Evolutionary conservation across 345 rosid genomes (phyloP).

Genomic region (Laguncularia racemosa): DNA sequence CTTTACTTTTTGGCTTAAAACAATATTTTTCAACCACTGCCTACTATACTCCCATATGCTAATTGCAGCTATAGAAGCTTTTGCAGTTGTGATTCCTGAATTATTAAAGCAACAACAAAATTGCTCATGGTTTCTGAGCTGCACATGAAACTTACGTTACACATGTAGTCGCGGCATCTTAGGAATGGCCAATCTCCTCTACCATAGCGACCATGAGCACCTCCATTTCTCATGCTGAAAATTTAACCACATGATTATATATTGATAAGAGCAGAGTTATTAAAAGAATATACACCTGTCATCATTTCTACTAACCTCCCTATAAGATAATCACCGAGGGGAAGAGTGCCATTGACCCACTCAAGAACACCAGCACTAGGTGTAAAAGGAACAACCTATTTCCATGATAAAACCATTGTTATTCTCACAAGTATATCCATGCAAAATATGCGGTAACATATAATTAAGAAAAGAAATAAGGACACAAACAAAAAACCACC

Average conservation of each 20-base stretch:
- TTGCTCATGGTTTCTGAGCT: too few species aligned
- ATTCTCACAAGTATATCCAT: neutral
- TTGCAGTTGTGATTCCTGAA: too few species aligned
- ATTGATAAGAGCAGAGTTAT: too few species aligned
- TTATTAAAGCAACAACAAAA: too few species aligned
- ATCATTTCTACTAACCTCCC: slow-evolving; percentile 57
- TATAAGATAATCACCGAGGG: slow-evolving; percentile 89
- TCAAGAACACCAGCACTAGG: slow-evolving; percentile 99
- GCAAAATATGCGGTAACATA: neutral
- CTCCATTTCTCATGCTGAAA: slow-evolving; percentile 75
- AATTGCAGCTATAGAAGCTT: too few species aligned
- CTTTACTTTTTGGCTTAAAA: too few species aligned
- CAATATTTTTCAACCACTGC: too few species aligned
- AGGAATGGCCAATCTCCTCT: slow-evolving; percentile 69
- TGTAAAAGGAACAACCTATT: slow-evolving; percentile 91
- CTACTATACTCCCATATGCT: neutral
- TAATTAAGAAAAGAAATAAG: too few species aligned
- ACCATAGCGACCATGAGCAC: slow-evolving; percentile 91
- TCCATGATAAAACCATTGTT: slow-evolving; percentile 12
- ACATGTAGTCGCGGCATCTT: slow-evolving; percentile 80
- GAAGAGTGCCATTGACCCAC: slow-evolving; percentile 96
- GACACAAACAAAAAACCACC: too few species aligned
- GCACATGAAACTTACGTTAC: slow-evolving; percentile 45
- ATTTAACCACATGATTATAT: neutral
- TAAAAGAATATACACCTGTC: neutral